phyloP scores from a whole-genome alignment of 1,284 basidiomycete species.

The Trametes hirsuta region DNA sequence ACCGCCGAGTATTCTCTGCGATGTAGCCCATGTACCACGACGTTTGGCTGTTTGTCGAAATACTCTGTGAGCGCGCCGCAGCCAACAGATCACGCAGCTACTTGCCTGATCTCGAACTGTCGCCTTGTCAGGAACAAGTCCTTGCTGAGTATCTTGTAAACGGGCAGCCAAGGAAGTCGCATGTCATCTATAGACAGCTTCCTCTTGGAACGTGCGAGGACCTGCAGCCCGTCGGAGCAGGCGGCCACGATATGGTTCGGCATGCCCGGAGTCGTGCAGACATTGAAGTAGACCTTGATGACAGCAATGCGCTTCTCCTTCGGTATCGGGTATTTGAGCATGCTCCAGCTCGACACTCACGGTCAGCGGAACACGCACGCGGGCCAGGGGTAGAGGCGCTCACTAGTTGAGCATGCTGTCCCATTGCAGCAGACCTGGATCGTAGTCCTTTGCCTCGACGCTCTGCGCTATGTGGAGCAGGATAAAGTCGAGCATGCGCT shows the following conservation, averaged over 20 bases:
- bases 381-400: constrained; percentile 19
- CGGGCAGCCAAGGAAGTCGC: constrained; percentile 86
- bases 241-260: constrained; percentile 58
- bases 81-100: not conserved
- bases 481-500: constrained; percentile 80
- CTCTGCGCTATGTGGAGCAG: constrained; percentile 71
- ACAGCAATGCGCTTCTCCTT: constrained; percentile 78
- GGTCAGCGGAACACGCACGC: constrained; percentile 21
- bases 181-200: constrained; percentile 82
- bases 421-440: constrained; percentile 78
- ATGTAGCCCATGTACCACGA: constrained; percentile 87
- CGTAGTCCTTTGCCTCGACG: constrained; percentile 80
- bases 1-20: constrained; percentile 80
- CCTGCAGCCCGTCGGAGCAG: constrained; percentile 60
- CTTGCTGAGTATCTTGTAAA: constrained; percentile 79
- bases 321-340: constrained; percentile 86
- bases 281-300: constrained; percentile 80
- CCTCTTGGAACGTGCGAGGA: constrained; percentile 68
- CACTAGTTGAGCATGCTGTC: constrained; percentile 78
- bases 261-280: constrained; percentile 65
- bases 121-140: constrained; percentile 86
- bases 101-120: constrained; percentile 80
- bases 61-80: not conserved
- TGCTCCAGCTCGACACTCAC: constrained; percentile 62
- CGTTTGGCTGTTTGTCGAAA: constrained; percentile 57